Base-by-base conservation (phyloP, 192 early-diverging fungal genomes). In the Podila verticillata region DNA sequence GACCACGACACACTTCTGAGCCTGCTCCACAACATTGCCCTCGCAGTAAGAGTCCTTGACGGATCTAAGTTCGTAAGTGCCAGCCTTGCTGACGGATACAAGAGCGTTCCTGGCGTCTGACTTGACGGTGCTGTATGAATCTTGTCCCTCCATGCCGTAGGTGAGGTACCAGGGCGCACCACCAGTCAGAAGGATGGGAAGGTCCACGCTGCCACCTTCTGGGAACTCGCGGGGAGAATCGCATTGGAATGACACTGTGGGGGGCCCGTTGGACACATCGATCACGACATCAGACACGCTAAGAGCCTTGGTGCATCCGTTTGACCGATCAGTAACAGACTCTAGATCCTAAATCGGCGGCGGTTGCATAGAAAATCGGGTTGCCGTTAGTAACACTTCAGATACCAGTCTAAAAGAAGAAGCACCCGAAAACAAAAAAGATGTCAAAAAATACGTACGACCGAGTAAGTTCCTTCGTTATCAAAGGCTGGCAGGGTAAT, bases 191-290 rank as follows among this genome's bases (percentile, higher is more conserved):
- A 70, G 74, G 30, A 78, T 70, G 5, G 68, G 63, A 56, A 78
- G 54, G 32, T 70, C 68, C 5, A 78, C 74, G 0, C 48, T 36
- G 13, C 63, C 74, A 1, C 68, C 74, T 9, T 78, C 74, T 6
- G 74, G 62, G 69, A 78, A 70, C 36, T 78, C 74, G 5, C 66
- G 39, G 19, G 74, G 68, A 2, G 51, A 47, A 4, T 78, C 74
- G 57, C 74, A 78, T 32, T 78, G 74, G 63, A 78, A 78, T 17
- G 74, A 64, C 8, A 63, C 74, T 29, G 74, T 78, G 44, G 74
- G 74, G 0, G 74, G 74, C 49, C 74, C 74, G 48, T 60, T 65
- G 5, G 74, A 78, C 4, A 78, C 74, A n/a, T 78, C 68, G 26
- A 78, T 19, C 8, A 67, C 57, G 7, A 78, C 74, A 66, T 78